Conservation (phyloP, 257 asterid genomes). For the Solanum virginianum region DNA sequence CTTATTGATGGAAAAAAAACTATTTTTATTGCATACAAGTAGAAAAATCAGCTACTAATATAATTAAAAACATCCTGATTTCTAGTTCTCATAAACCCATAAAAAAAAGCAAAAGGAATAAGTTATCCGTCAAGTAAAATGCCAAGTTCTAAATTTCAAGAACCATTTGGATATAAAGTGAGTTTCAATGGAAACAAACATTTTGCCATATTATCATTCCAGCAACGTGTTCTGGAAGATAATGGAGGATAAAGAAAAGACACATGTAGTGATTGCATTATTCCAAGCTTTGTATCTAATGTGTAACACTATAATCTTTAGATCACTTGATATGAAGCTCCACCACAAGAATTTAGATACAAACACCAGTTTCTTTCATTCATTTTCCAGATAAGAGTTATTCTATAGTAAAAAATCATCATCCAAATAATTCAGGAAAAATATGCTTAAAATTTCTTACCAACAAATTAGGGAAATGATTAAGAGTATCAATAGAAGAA, state of each 20-base stretch:
- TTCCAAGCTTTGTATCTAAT: neutral
- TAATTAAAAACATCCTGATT: neutral
- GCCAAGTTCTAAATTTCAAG: neutral
- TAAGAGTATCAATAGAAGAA: conserved; percentile 64
- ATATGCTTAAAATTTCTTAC: conserved; percentile 30
- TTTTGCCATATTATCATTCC: neutral
- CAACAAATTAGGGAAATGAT: conserved; percentile 62
- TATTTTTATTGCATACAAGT: neutral
- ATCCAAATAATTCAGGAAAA: neutral
- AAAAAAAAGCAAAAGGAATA: neutral
- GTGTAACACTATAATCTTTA: neutral
- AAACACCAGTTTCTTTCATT: neutral
- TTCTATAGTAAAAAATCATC: neutral
- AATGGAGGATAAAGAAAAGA: neutral
- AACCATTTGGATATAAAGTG: neutral
- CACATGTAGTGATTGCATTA: neutral
- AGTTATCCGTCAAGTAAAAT: neutral
- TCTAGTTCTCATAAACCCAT: neutral
- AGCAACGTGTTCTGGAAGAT: neutral
- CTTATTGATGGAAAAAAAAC: neutral
- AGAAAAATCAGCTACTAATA: neutral
- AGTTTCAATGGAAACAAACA: neutral
- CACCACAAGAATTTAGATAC: neutral
- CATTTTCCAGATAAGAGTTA: neutral
- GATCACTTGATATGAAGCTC: neutral